Evolutionary conservation across 208 protist species (phyloP).

Genomic region (Acanthamoeba sp.): DNA sequence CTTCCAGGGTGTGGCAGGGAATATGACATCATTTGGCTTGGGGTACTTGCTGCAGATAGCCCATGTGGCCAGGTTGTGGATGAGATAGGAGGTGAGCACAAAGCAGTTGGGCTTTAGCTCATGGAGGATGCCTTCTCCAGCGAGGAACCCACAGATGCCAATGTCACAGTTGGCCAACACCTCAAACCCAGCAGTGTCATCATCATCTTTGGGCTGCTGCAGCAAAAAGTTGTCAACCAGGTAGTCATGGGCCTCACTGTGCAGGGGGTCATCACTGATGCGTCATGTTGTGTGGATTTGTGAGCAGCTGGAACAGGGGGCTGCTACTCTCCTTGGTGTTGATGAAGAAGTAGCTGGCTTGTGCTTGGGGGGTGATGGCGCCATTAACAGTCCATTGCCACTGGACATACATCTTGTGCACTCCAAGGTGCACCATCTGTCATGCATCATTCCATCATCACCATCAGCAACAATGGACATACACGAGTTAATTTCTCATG

Average conservation of each 20-base stretch:
- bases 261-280: neutral
- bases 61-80: neutral
- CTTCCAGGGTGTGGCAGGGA: too few relatives aligned
- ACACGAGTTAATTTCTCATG: too few relatives aligned
- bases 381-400: too few relatives aligned
- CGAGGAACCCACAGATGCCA: neutral
- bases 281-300: neutral
- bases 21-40: too few relatives aligned
- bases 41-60: too few relatives aligned
- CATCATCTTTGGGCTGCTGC: neutral
- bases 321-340: neutral
- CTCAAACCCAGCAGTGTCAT: neutral
- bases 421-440: too few relatives aligned
- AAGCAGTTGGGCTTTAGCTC: neutral
- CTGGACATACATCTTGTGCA: too few relatives aligned
- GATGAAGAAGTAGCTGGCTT: neutral
- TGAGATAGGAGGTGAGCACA: neutral
- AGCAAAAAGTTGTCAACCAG: neutral
- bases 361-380: neutral
- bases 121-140: neutral
- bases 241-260: neutral
- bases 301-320: neutral
- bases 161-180: too few relatives aligned
- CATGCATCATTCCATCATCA: too few relatives aligned
- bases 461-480: too few relatives aligned